Conservation (phyloP, 2,329 filamentous ascomycete species). For the Gremmenia infestans region DNA sequence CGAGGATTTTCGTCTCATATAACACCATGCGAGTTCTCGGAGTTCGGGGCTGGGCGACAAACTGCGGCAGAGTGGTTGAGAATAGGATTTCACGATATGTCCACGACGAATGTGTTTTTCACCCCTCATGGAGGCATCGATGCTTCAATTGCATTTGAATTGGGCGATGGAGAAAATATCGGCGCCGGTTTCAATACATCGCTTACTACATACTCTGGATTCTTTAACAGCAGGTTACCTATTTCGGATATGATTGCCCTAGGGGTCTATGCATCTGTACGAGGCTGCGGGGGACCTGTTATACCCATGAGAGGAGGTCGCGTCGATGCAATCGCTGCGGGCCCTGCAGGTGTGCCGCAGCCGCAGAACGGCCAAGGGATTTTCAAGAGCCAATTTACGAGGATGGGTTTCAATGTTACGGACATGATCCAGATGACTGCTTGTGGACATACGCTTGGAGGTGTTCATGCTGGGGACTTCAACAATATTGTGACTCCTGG, state of each 20-base stretch:
- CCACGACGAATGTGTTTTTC: constrained; percentile 45
- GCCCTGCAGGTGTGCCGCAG: constrained; percentile 48
- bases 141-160: constrained; percentile 55
- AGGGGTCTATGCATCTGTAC: constrained; percentile 52
- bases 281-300: constrained; percentile 53
- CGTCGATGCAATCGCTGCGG: constrained; percentile 46
- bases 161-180: constrained; percentile 49
- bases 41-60: constrained; percentile 48
- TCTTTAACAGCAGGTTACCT: constrained; percentile 45
- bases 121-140: constrained; percentile 49
- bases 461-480: constrained; percentile 51
- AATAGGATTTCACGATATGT: constrained; percentile 58
- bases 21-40: constrained; percentile 50
- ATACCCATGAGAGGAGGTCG: constrained; percentile 50
- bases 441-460: constrained; percentile 57
- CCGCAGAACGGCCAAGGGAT: constrained; percentile 49
- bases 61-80: constrained; percentile 59
- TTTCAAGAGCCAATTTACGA: constrained; percentile 50
- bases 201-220: constrained; percentile 49
- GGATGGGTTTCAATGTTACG: constrained; percentile 50
- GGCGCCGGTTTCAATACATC: constrained; percentile 51
- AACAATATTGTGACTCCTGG: constrained; percentile 46
- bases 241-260: constrained; percentile 55
- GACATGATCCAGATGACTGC: constrained; percentile 58
- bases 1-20: constrained; percentile 53